Percentiles rank a stretch among this genome's conserved stretches.
Evolutionary conservation across 768 basidiomycete species (phyloP).

Genomic region (Tricholoma sp.): DNA sequence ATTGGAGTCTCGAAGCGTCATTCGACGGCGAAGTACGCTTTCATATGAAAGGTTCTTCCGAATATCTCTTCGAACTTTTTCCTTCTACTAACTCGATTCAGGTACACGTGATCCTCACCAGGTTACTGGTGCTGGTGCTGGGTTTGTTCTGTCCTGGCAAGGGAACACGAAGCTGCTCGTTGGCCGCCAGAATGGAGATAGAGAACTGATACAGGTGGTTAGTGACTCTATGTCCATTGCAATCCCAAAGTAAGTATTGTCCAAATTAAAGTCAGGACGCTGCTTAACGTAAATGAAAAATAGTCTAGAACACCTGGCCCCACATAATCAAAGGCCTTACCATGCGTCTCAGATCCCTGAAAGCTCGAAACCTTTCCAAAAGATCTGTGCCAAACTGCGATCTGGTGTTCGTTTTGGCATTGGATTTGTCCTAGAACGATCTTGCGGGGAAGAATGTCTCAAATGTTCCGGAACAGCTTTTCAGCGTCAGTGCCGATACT

Average conservation of each 20-base stretch:
- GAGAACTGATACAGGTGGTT: conserved; percentile 76
- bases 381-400: conserved; percentile 77
- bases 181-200: conserved; percentile 62
- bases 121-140: conserved; percentile 66
- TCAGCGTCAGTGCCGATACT: conserved; percentile 74
- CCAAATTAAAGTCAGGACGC: neutral
- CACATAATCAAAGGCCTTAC: conserved; percentile 11
- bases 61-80: neutral
- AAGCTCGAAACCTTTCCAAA: conserved; percentile 39
- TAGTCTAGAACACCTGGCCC: conserved; percentile 19
- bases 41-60: conserved; percentile 73
- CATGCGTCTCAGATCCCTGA: conserved; percentile 14
- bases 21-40: conserved; percentile 72
- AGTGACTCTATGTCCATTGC: conserved; percentile 79
- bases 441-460: conserved; percentile 67
- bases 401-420: conserved; percentile 87
- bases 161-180: conserved; percentile 69
- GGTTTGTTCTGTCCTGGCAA: conserved; percentile 82
- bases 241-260: conserved; percentile 71
- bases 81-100: conserved; percentile 22
- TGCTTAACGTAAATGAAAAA: neutral
- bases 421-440: conserved; percentile 74
- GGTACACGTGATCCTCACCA: conserved; percentile 81
- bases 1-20: conserved; percentile 68
- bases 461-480: conserved; percentile 58